These are phyloP conservation scores for Amaranthus cruentus DNA, from an alignment of 148 eudicot species.

Conservation along the genomic window DNA sequence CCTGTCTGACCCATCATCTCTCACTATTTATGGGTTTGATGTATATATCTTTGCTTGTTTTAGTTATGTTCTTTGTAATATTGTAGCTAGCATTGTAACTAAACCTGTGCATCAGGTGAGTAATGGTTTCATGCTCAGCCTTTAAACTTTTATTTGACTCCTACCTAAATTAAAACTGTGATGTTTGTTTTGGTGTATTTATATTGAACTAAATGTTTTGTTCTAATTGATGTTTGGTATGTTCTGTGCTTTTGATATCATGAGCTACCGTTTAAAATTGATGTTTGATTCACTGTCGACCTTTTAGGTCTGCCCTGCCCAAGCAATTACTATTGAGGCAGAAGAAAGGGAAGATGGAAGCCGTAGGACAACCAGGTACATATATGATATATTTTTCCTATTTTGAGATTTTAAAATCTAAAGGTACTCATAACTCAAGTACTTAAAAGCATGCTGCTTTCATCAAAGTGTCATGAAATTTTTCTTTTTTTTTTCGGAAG, in stretches of 20 bases:
- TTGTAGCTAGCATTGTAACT: no score
- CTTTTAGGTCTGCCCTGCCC: constrained; percentile 84
- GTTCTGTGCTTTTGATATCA: not conserved
- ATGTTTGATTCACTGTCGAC: not conserved
- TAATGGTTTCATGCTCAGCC: no score
- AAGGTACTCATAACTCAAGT: not conserved
- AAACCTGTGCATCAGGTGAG: no score
- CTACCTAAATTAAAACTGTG: no score
- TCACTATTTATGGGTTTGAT: no score
- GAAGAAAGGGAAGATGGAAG: constrained; percentile 98
- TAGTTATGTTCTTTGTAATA: no score
- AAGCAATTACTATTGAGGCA: constrained; percentile 96
- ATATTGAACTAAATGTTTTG: not conserved
- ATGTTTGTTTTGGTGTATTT: not conserved
- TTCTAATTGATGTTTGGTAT: not conserved
- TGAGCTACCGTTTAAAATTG: not conserved
- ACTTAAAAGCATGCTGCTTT: no score
- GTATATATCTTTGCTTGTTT: no score
- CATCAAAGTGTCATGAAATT: not conserved
- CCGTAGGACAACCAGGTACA: constrained; percentile 84
- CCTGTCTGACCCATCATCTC: no score
- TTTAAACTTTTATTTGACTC: no score
- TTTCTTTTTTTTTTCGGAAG: constrained; percentile 22
- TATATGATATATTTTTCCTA: not conserved
- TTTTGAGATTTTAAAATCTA: not conserved